Evolutionary conservation across 805 yeast species (phyloP).

Genomic region (Blastobotrys americana): DNA sequence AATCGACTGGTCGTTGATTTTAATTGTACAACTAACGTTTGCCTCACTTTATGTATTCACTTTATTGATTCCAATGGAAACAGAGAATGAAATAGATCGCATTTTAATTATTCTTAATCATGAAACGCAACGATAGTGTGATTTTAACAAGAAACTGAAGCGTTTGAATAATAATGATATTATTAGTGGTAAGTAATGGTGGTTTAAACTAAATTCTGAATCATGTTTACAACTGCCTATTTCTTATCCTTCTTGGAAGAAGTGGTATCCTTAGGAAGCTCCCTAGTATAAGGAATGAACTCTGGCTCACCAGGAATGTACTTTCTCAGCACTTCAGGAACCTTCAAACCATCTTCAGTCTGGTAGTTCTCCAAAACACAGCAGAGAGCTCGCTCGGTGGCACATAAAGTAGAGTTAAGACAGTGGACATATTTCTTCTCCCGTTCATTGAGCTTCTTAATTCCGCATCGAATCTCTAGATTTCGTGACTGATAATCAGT

Average conservation of each 20-base stretch:
- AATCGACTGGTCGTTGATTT: too few relatives aligned
- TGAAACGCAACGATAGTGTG: too few relatives aligned
- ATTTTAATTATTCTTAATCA: too few relatives aligned
- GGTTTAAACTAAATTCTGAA: too few relatives aligned
- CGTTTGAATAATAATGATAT: too few relatives aligned
- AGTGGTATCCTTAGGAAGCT: conserved; percentile 70
- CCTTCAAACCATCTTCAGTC: conserved; percentile 86
- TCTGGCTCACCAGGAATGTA: conserved; percentile 99
- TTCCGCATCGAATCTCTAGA: conserved; percentile 97
- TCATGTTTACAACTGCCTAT: too few relatives aligned
- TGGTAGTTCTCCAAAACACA: conserved; percentile 97
- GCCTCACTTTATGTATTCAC: too few relatives aligned
- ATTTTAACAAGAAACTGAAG: too few relatives aligned
- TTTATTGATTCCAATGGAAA: too few relatives aligned
- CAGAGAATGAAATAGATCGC: too few relatives aligned
- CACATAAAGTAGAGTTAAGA: conserved; percentile 93
- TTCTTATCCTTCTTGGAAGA: conserved; percentile 15
- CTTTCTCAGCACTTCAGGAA: conserved; percentile 93
- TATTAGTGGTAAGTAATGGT: too few relatives aligned
- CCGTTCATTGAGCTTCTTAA: conserved; percentile 87
- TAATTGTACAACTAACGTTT: too few relatives aligned
- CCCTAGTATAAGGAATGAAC: conserved; percentile 83
- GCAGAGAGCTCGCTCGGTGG: conserved; percentile 97
- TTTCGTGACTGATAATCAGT: conserved; percentile 98
- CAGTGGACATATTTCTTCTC: conserved; percentile 98